Conservation (phyloP, 1,284 basidiomycete genomes). For the Phellinidium pouzarii region DNA sequence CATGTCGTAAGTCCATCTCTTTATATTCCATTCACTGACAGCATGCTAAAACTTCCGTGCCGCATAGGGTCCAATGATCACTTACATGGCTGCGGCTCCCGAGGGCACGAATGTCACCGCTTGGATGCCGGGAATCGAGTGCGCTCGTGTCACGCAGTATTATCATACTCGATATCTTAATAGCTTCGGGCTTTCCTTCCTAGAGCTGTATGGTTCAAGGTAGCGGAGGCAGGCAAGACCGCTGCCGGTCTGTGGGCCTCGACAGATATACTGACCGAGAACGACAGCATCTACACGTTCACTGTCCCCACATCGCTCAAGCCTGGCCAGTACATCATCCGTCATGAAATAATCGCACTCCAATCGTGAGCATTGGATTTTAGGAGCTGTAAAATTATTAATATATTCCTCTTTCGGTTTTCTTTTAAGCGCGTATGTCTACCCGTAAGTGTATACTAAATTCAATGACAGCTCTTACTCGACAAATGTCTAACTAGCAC, state of each 20-base stretch:
- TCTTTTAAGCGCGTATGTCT: background rate
- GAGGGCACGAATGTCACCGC: slow-evolving; percentile 34
- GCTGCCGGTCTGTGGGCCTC: slow-evolving; percentile 39
- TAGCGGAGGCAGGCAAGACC: slow-evolving; percentile 38
- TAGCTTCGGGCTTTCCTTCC: background rate
- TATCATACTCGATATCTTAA: background rate
- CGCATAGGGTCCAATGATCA: slow-evolving; percentile 38
- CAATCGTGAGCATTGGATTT: slow-evolving; percentile 9
- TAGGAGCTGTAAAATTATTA: background rate
- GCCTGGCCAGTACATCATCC: slow-evolving; percentile 43
- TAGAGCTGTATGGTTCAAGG: slow-evolving; percentile 44
- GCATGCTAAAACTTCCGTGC: slow-evolving; percentile 1
- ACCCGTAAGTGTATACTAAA: background rate
- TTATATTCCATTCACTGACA: background rate
- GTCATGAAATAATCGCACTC: slow-evolving; percentile 35
- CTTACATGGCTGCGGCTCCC: slow-evolving; percentile 42
- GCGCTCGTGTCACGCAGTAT: slow-evolving; percentile 18
- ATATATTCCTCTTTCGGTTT: background rate
- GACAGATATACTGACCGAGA: slow-evolving; percentile 33
- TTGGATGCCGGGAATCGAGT: slow-evolving; percentile 38
- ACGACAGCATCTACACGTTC: slow-evolving; percentile 38
- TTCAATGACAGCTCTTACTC: background rate
- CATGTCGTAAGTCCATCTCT: slow-evolving; percentile 27
- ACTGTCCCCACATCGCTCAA: slow-evolving; percentile 38
- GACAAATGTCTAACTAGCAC: slow-evolving; percentile 23